phyloP scores from a whole-genome alignment of 805 yeast genomes.

The Ogataea thermomethanolica region DNA sequence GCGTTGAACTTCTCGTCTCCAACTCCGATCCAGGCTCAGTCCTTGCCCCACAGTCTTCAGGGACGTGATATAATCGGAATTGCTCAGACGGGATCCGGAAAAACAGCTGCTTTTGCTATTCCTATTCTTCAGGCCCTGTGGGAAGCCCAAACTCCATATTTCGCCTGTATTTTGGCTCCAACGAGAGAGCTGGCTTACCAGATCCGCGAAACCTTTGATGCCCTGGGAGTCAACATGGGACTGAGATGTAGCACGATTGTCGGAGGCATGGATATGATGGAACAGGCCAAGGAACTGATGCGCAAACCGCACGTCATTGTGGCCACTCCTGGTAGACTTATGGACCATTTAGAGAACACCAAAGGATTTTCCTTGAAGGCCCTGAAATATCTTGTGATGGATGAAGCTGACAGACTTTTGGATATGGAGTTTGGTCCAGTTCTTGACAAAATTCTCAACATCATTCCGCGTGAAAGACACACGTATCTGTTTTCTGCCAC shows the following conservation, averaged over 20 bases:
- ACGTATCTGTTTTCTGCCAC: constrained; percentile 94
- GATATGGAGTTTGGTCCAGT: constrained; percentile 98
- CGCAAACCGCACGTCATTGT: constrained; percentile 91
- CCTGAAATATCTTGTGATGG: constrained; percentile 83
- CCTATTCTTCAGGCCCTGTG: constrained; percentile 90
- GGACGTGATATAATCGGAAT: constrained; percentile 93
- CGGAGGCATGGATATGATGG: constrained; percentile 99
- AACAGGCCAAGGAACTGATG: constrained; percentile 90
- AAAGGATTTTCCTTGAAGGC: constrained; percentile 82
- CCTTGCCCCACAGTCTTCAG: constrained; percentile 85
- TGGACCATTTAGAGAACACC: constrained; percentile 92
- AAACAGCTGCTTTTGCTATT: constrained; percentile 97
- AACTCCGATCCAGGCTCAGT: constrained; percentile 89
- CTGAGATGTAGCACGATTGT: constrained; percentile 84
- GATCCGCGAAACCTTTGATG: constrained; percentile 92
- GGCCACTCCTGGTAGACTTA: constrained; percentile 86
- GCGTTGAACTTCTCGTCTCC: constrained; percentile 74
- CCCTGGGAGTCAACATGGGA: constrained; percentile 89
- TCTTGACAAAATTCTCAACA: constrained; percentile 75
- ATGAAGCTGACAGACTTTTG: constrained; percentile 92
- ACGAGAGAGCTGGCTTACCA: constrained; percentile 84
- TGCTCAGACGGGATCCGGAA: constrained; percentile 98
- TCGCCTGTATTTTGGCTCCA: constrained; percentile 84
- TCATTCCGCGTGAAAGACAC: constrained; percentile 81
- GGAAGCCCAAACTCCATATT: constrained; percentile 84